Evolutionary conservation across 2,329 filamentous ascomycete genomes (phyloP).

Genomic region (Cryphonectria nitschkei): DNA sequence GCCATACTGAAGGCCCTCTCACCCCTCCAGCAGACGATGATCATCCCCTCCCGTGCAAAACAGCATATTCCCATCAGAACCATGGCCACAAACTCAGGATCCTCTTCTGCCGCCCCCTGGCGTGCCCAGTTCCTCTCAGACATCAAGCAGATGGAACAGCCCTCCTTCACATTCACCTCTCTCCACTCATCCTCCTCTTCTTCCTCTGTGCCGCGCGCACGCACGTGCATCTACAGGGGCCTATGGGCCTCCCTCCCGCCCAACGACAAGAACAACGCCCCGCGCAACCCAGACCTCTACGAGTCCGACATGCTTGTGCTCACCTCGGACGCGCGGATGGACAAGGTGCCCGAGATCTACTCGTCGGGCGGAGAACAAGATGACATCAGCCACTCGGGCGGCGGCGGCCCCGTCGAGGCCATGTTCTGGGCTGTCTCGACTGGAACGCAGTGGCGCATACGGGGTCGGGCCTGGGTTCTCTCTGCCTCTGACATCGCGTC

Average conservation of each 20-base stretch:
- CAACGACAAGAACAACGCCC: conserved; percentile 73
- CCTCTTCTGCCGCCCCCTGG: conserved; percentile 53
- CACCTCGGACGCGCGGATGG: conserved; percentile 88
- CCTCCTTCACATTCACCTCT: conserved; percentile 56
- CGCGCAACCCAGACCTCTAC: conserved; percentile 68
- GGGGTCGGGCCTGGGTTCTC: conserved; percentile 76
- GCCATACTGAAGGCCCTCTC: conserved; percentile 18
- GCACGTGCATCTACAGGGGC: conserved; percentile 84
- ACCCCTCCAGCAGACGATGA: conserved; percentile 7
- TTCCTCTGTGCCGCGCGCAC: conserved; percentile 60
- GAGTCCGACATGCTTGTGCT: conserved; percentile 80
- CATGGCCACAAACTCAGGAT: conserved; percentile 31
- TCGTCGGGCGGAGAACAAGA: conserved; percentile 51
- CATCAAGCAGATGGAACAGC: conserved; percentile 49
- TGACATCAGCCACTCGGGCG: conserved; percentile 57
- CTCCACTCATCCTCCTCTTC: conserved; percentile 44
- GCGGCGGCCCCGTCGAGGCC: conserved; percentile 76
- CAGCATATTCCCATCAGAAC: conserved; percentile 29
- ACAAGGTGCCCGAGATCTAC: conserved; percentile 76
- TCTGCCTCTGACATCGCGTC: conserved; percentile 57
- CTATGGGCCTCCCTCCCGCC: conserved; percentile 74
- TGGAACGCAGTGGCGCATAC: conserved; percentile 82
- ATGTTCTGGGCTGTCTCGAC: conserved; percentile 77
- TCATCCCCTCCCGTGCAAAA: conserved; percentile 7
- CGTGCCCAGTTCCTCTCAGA: conserved; percentile 56